Evolutionary conservation across 116 monocot species (phyloP).

Genomic region (Cymodocea nodosa): DNA sequence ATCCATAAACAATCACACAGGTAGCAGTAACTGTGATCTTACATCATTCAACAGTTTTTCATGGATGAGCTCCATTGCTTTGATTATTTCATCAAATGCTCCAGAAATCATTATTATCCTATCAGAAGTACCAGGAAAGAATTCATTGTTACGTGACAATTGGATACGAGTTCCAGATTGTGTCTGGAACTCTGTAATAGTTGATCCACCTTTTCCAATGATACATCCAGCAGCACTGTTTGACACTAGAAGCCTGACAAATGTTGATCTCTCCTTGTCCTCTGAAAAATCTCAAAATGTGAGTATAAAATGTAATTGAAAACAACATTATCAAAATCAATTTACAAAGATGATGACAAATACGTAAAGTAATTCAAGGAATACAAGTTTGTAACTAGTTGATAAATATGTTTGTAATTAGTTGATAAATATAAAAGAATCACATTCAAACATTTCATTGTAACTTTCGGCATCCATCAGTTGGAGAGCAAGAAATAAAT

Average conservation of each 20-base stretch:
- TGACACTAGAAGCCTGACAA: conserved; percentile 80
- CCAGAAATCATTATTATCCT: conserved; percentile 94
- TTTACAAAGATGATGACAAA: no score
- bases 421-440: no score
- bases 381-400: no score
- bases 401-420: no score
- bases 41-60: conserved; percentile 77
- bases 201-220: conserved; percentile 96
- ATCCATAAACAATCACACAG: conserved; percentile 14
- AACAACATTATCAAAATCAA: no score
- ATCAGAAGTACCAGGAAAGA: conserved; percentile 92
- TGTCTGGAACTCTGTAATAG: conserved; percentile 89
- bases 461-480: no score
- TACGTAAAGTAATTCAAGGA: no score
- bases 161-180: conserved; percentile 96
- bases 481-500: no score
- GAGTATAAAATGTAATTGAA: neutral
- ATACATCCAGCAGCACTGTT: conserved; percentile 88
- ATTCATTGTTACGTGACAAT: conserved; percentile 87
- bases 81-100: conserved; percentile 55
- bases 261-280: conserved; percentile 63
- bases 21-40: neutral
- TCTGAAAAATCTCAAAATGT: conserved; percentile 21
- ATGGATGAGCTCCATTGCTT: conserved; percentile 77
- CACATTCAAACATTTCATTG: no score